Evolutionary conservation across 169 alveolate species (phyloP).

Genomic region (Cryptosporidium meleagridis): DNA sequence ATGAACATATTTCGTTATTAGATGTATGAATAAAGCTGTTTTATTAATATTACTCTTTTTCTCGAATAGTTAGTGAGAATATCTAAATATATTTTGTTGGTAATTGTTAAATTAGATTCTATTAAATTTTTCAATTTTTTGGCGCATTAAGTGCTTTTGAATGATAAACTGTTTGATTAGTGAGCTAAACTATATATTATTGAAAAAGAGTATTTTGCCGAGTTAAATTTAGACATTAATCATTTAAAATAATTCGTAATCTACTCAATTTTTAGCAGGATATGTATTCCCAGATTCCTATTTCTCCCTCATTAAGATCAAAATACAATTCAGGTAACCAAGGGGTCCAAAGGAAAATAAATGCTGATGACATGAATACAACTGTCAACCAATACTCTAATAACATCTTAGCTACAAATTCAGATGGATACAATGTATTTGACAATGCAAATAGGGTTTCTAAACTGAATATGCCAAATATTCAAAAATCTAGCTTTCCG

Average conservation of each 20-base stretch:
- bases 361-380: not conserved
- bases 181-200: not conserved
- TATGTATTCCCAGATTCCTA: constrained; percentile 36
- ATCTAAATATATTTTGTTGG: not conserved
- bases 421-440: not conserved
- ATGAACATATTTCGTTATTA: not conserved
- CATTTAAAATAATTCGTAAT: not conserved
- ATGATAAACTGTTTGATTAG: not conserved
- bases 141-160: constrained; percentile 12
- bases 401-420: not conserved
- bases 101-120: not conserved
- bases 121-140: not conserved
- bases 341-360: not conserved
- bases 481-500: not conserved
- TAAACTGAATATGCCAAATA: not conserved
- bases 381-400: not conserved
- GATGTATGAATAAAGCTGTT: too few relatives aligned
- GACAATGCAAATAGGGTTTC: not conserved
- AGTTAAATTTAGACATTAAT: not conserved
- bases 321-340: constrained; percentile 20
- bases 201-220: constrained; percentile 19
- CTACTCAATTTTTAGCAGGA: not conserved
- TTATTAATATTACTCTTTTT: not conserved
- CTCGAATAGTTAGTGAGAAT: not conserved
- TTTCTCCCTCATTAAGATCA: constrained; percentile 35